These are phyloP conservation scores for Didymella lethalis DNA, from an alignment of 2,329 filamentous ascomycete genomes.

Conservation along the genomic window DNA sequence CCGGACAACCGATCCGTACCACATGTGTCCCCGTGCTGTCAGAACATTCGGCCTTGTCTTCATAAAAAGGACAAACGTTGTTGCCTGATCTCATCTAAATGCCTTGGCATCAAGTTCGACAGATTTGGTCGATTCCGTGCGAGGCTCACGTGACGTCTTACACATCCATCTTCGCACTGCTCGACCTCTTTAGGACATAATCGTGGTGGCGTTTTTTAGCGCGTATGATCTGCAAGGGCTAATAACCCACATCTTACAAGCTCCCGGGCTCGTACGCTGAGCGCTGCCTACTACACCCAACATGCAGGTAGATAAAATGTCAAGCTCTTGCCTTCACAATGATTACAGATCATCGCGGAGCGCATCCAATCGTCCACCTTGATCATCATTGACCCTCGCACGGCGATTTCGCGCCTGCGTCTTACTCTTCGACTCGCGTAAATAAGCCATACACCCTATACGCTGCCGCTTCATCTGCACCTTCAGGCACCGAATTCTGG, in stretches of 20 bases:
- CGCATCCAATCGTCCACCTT: background rate
- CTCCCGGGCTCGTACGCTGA: background rate
- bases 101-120: background rate
- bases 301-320: constrained; percentile 3
- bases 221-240: constrained; percentile 1
- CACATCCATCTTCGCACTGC: constrained; percentile 2
- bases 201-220: constrained; percentile 2
- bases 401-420: background rate
- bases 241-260: background rate
- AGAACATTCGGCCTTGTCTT: background rate
- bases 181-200: constrained; percentile 8
- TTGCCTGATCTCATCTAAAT: background rate
- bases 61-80: background rate
- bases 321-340: background rate
- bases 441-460: constrained; percentile 2
- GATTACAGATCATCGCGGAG: background rate
- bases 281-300: background rate
- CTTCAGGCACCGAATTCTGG: constrained; percentile 13
- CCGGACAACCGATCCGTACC: background rate
- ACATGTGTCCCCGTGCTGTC: background rate
- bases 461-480: background rate
- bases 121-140: background rate
- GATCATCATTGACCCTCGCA: background rate
- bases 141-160: background rate
- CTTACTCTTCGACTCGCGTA: constrained; percentile 15